These are phyloP conservation scores for Ophiosphaerella korrae DNA, from an alignment of 2,329 filamentous ascomycete genomes.

Conservation along the genomic window DNA sequence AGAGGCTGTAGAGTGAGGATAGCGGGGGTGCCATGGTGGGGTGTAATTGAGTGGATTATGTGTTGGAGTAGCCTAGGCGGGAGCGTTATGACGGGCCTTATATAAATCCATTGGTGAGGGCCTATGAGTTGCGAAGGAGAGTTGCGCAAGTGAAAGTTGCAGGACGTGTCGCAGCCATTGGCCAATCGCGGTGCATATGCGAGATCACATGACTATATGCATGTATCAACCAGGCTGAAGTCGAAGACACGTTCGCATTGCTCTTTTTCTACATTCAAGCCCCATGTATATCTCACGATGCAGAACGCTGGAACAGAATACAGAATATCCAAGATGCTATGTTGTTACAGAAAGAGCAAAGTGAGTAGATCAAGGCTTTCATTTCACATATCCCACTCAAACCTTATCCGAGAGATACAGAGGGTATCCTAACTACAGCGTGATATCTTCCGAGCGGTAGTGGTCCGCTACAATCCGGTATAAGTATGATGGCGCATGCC, in stretches of 20 bases:
- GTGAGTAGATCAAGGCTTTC: too few relatives aligned
- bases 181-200: conserved; percentile 8
- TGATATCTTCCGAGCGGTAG: conserved; percentile 74
- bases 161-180: conserved; percentile 7
- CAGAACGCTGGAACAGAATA: too few relatives aligned
- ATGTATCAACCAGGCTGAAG: too few relatives aligned
- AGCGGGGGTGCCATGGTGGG: conserved; percentile 27
- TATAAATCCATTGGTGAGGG: background rate
- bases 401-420: background rate
- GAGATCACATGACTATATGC: conserved; percentile 1
- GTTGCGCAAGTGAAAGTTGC: background rate
- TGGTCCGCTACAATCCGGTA: conserved; percentile 76
- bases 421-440: conserved; percentile 45
- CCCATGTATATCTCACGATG: too few relatives aligned
- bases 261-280: too few relatives aligned
- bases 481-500: conserved; percentile 73
- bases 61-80: background rate
- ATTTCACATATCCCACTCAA: background rate
- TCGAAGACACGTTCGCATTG: too few relatives aligned
- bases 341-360: too few relatives aligned
- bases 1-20: conserved; percentile 27
- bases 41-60: background rate
- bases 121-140: background rate
- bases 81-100: too few relatives aligned
- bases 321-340: too few relatives aligned